These are phyloP conservation scores for Cryptococcus hybrid DNA, from an alignment of 1,284 basidiomycete species.

Conservation along the genomic window DNA sequence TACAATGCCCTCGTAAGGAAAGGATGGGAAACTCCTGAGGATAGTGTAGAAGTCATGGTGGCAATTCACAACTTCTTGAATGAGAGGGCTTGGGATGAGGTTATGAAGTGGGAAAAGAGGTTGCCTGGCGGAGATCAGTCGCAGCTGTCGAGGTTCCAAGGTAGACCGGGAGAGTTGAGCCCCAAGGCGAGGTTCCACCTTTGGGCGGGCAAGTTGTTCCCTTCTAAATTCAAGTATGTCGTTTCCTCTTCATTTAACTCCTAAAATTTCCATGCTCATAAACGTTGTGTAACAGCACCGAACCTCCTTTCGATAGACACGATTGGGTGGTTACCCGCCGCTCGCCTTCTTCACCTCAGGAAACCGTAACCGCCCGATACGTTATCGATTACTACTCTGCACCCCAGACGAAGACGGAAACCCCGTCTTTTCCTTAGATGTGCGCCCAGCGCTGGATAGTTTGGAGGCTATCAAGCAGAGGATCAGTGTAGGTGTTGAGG, in stretches of 20 bases:
- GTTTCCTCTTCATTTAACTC: background rate
- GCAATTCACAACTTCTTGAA: constrained; percentile 98
- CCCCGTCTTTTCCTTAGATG: constrained; percentile 88
- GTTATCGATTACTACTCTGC: constrained; percentile 97
- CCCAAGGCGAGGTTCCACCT: constrained; percentile 83
- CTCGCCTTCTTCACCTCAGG: constrained; percentile 53
- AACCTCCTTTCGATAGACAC: constrained; percentile 97
- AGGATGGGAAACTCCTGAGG: constrained; percentile 97
- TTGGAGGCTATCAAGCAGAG: constrained; percentile 69
- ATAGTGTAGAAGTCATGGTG: constrained; percentile 95
- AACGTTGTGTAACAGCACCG: constrained; percentile 57
- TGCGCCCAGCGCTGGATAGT: constrained; percentile 82
- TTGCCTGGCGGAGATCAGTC: constrained; percentile 55
- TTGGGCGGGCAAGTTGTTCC: constrained; percentile 82
- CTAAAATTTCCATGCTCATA: constrained; percentile 1
- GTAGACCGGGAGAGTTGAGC: constrained; percentile 76
- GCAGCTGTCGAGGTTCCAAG: constrained; percentile 80
- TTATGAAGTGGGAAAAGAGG: constrained; percentile 86
- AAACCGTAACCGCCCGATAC: constrained; percentile 64
- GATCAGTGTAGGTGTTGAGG: constrained; percentile 66
- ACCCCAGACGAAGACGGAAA: constrained; percentile 79
- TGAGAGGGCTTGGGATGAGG: constrained; percentile 94
- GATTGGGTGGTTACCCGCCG: constrained; percentile 88
- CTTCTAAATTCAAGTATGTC: constrained; percentile 80
- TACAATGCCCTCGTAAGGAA: constrained; percentile 97